Conservation (phyloP, 257 asterid genomes). For the Ehretia macrophylla region DNA sequence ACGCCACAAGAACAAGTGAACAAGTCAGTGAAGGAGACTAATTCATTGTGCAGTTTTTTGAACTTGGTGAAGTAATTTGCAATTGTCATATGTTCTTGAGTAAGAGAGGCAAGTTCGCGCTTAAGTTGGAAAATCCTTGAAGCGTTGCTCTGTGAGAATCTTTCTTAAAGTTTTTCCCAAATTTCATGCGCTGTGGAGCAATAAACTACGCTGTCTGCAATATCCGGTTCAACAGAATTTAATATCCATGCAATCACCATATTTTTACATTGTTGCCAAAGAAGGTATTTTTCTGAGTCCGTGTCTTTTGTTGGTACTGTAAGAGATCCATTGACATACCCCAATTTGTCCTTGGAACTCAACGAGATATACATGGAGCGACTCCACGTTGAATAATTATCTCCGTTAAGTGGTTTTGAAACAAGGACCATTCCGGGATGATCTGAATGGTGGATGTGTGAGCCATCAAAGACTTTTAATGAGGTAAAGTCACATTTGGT, state of each 20-base stretch:
- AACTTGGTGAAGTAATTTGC: background rate
- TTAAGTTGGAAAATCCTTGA: background rate
- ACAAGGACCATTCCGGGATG: background rate
- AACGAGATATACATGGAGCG: background rate
- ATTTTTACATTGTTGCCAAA: background rate
- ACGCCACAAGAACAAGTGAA: too few relatives aligned
- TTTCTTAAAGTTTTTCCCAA: background rate
- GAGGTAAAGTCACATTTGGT: too few relatives aligned
- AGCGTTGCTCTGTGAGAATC: constrained; percentile 7
- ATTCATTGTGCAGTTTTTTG: background rate
- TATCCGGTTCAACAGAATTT: background rate
- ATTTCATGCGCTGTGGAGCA: background rate
- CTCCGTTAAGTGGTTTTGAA: background rate
- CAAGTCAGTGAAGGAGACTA: background rate
- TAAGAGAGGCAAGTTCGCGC: background rate
- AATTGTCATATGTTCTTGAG: background rate
- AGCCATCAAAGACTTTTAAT: too few relatives aligned
- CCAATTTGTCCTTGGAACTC: background rate
- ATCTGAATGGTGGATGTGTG: constrained; percentile 1
- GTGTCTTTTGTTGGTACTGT: background rate
- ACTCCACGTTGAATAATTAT: background rate
- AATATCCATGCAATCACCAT: constrained; percentile 1
- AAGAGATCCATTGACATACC: background rate
- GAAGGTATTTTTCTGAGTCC: background rate
- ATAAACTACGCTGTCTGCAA: background rate